Percentiles rank a stretch among this genome's conserved stretches.
Evolutionary conservation across 1,284 basidiomycete genomes (phyloP).

Genomic region (Cutaneotrichosporon cavernicola): DNA sequence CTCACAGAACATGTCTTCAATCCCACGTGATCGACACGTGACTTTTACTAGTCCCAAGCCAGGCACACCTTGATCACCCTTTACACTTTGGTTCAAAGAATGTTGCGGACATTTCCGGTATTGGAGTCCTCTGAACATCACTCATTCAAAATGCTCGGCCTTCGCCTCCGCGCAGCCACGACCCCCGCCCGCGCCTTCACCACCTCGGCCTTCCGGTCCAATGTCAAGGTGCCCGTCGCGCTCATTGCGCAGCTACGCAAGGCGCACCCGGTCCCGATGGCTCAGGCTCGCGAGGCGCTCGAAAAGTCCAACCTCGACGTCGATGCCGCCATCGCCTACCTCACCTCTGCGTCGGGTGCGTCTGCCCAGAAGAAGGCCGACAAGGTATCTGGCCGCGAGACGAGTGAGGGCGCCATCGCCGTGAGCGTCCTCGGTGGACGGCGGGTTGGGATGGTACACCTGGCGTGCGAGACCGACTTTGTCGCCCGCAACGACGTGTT

Average conservation of each 20-base stretch:
- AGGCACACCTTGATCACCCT: neutral
- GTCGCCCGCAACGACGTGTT: constrained; percentile 87
- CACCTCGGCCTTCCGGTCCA: constrained; percentile 22
- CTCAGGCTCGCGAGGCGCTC: constrained; percentile 86
- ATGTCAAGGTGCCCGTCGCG: constrained; percentile 60
- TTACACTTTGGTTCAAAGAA: neutral
- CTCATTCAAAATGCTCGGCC: constrained; percentile 21
- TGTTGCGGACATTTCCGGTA: neutral
- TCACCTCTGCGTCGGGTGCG: constrained; percentile 71
- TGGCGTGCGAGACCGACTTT: constrained; percentile 97
- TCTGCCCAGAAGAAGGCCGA: constrained; percentile 57
- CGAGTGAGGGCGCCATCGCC: constrained; percentile 76
- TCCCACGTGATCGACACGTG: neutral
- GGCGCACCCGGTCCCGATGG: constrained; percentile 70
- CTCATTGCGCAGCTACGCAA: constrained; percentile 84
- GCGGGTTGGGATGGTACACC: constrained; percentile 81
- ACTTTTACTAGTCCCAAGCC: neutral
- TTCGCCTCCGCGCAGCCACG: constrained; percentile 14
- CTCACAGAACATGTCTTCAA: neutral
- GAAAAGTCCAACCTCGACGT: constrained; percentile 72
- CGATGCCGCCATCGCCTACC: constrained; percentile 72
- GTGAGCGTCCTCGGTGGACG: constrained; percentile 67
- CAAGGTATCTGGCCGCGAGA: constrained; percentile 71
- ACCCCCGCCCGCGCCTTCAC: constrained; percentile 22
- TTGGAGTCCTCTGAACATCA: neutral